Base-by-base conservation (phyloP, 371 early-diverging fungal genomes). In the Zychaea mexicana region DNA sequence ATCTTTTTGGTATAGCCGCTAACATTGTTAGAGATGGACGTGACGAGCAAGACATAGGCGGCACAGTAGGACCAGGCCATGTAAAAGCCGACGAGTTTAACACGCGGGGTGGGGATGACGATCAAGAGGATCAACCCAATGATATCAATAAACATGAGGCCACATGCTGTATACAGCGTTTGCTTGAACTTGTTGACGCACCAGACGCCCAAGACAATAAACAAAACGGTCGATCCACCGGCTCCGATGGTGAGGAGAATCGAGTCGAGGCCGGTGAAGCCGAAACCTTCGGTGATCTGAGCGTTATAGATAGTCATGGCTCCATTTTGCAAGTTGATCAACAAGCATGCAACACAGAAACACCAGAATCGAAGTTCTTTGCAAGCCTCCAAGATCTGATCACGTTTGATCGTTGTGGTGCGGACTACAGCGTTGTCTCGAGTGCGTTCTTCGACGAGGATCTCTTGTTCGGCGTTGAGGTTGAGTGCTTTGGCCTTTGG, bases 311-410 rank as follows among this genome's bases (percentile, higher is more conserved):
- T 73, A 26, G 72, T 71, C 67, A 72, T 66, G 36, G 70, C 79
- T 53, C 79, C 79, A 31, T 73, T 76, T 53, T 71, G 73, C 24
- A 79, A 45, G 38, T 71, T 74, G 47, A 76, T 62, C n/a, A 76
- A 53, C 26, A 79, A 33, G 36, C 69, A 68, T 7, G 69, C 63
- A 38, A 74, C 28, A 26, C 67, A 65, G 26, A 73, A 67, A 15
- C 65, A 66, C 79, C 76, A 79, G 27, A 73, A 71, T 9, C 75
- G 66, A 6, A 59, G 28, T 52, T 79, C 76, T 58, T 68, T 72
- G 6, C 76, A 21, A 4, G 79, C 79, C 60, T 79, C 79, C 3
- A 66, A 39, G 30, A 77, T 71, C 5, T 79, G 77, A 12, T 68
- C 66, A n/a, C 54, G 66, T 60, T 79, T 76, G 31, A 70, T 64